Evolutionary conservation across 2,329 filamentous ascomycete genomes (phyloP), one percentile per base, ranked within the genome.

Genomic region (Diplodia seriata): DNA sequence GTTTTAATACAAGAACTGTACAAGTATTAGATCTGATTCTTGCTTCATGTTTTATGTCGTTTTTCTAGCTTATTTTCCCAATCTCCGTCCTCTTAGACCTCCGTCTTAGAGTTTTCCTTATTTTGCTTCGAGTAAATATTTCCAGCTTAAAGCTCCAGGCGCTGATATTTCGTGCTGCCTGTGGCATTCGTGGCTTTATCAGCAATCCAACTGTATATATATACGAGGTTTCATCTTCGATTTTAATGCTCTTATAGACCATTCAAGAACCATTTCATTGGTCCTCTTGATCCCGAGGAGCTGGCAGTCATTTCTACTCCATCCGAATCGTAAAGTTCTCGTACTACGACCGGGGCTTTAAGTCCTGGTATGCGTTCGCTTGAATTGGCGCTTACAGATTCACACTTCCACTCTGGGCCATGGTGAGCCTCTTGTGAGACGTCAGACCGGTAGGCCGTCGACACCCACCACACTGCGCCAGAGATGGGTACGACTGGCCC

Each of bases 1-100:
- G 36, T 47, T 56, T n/a, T 63, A 63, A 63, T 62, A 62, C 57
- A 36, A 55, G 29, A 14, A 55, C 50, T 51, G 57, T 51, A 62
- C 40, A 12, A 50, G 26, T 50, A 62, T 26, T 62, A 62, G 57
- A 31, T 51, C 36, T n/a, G 23, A 29, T 62, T 62, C 57, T 31
- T 12, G 12, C 29, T 50, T 26, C 31, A 59, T 47, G 57, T 20
- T 62, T 63, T 51, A 36, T 63, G 18, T 38, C 31, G 38, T 9
- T 51, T 51, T 4, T 4, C 29, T 61, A 6, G 9, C 47, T 49
- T 15, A 4, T 33, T 7, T 33, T 29, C 26, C 4, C 20, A 11
- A 15, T 61, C 31, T 43, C 6, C 1, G 8, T 20, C n/a, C 43
- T 9, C 43, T 18, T n/a, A n/a, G 43, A 47, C 43, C 43, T 31